phyloP scores from a whole-genome alignment of 345 rosid species.

The Populus euphratica region DNA sequence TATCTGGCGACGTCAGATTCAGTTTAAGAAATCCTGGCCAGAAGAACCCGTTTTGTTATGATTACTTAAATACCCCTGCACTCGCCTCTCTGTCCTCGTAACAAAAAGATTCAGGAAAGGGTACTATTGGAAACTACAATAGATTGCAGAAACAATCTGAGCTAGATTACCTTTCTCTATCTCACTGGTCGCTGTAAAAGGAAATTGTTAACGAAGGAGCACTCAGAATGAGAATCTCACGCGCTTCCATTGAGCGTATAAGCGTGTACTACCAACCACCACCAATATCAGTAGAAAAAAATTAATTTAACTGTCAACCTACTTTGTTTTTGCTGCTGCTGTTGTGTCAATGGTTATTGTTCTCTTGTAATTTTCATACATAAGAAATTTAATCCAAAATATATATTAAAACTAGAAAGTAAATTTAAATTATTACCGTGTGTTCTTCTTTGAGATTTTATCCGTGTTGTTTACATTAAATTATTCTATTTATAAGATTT shows the following conservation, averaged over 20 bases:
- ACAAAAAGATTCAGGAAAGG: neutral
- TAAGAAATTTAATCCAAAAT: no score
- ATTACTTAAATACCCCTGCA: conserved; percentile 14
- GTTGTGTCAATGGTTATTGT: no score
- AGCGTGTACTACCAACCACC: no score
- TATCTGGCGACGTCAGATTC: conserved; percentile 45
- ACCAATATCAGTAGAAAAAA: no score
- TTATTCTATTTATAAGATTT: no score
- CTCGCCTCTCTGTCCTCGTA: neutral
- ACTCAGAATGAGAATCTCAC: conserved; percentile 5
- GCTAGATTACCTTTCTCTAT: conserved; percentile 23
- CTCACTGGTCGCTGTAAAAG: conserved; percentile 29
- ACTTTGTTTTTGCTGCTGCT: no score
- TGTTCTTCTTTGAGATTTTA: no score
- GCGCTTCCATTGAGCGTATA: neutral
- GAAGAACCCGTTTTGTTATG: conserved; percentile 14
- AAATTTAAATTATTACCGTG: no score
- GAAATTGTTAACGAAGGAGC: conserved; percentile 16
- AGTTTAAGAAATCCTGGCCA: conserved; percentile 41
- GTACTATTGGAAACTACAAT: neutral
- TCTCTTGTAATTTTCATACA: no score
- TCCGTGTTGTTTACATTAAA: no score
- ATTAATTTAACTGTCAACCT: no score
- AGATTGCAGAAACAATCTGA: conserved; percentile 25
- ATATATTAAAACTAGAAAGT: no score